Base-by-base conservation (phyloP, 2,329 filamentous ascomycete species). In the Fusarium acutatum region DNA sequence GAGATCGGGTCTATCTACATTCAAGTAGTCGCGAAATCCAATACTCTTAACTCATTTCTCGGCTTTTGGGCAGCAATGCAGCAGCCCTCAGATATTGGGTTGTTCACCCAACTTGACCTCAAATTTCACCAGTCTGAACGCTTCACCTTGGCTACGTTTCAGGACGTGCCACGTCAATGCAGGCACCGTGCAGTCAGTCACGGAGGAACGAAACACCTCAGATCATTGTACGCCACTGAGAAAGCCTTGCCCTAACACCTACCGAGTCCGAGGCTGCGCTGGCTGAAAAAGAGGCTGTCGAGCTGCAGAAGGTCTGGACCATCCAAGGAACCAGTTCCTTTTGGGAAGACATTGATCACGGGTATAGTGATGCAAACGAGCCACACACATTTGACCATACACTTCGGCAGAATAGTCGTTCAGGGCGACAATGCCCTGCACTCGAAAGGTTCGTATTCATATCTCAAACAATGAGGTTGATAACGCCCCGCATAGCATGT, bases 51-150 rank as follows among this genome's bases (percentile, higher is more conserved):
- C 14, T 50, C 28, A 54, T 58, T 46, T 24, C 59, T 53, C 28
- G 30, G 18, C 41, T 14, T 38, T 72, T 72, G 73, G 73, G 70
- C 67, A 74, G 67, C 67, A 75, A 75, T 61, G 70, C 63, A 69
- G 44, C 32, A 57, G 38, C 40, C 28, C 38, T 58, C 30, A 44
- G n/a, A 49, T 40, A 17, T 40, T 38, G 15, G n/a, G 32, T 41
- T 64, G 44, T 58, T 46, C 24, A n/a, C 40, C 35, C 24, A n/a
- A 28, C 57, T 58, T 37, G 24, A n/a, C 32, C 35, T 40, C 13
- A 32, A 22, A 28, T 58, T 46, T 26, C 49, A 50, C 57, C 35
- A 37, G 38, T 53, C 35, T 14, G 28, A 56, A 30, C 46, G 68
- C 68, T 72, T 72, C 61, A 75, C 60, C 43, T 20, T 34, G 26